These are phyloP conservation scores for Fusarium sp. DNA, from an alignment of 2,329 filamentous ascomycete genomes.

Conservation along the genomic window DNA sequence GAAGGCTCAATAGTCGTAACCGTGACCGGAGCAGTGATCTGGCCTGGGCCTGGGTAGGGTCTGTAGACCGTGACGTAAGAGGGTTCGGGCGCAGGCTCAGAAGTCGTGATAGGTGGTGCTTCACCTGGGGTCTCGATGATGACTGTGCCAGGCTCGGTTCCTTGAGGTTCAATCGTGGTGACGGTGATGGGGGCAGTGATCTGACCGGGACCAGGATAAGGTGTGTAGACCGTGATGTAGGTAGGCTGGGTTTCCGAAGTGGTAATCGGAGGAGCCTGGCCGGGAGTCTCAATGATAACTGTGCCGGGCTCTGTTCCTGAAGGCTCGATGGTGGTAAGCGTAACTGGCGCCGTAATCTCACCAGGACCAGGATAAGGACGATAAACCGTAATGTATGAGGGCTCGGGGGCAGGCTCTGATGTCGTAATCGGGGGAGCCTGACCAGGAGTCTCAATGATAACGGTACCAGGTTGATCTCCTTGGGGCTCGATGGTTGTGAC, in stretches of 20 bases:
- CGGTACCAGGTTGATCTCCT: constrained; percentile 11
- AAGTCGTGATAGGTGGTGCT: not conserved
- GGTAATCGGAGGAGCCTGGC: not conserved
- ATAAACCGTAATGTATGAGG: constrained; percentile 8
- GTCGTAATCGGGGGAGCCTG: constrained; percentile 1
- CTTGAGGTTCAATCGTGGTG: not conserved
- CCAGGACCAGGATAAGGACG: constrained; percentile 2
- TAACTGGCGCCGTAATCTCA: constrained; percentile 11
- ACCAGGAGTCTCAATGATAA: constrained; percentile 20
- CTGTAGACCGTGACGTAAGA: not conserved
- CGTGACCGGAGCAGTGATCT: not conserved
- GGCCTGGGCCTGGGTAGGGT: not conserved
- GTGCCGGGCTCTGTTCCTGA: constrained; percentile 21
- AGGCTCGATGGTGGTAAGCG: constrained; percentile 11
- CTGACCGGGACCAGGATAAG: not conserved
- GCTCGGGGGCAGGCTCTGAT: not conserved
- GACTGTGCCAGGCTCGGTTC: constrained; percentile 3
- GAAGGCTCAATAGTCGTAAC: not conserved
- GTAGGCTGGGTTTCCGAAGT: not conserved
- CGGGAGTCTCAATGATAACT: constrained; percentile 25
- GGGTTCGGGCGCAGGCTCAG: not conserved
- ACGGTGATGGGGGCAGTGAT: not conserved
- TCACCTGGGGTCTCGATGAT: constrained; percentile 4
- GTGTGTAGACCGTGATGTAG: not conserved
- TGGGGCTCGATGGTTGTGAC: constrained; percentile 2